phyloP scores from a whole-genome alignment of 495 filamentous ascomycete genomes.

The Cairneyella variabilis region DNA sequence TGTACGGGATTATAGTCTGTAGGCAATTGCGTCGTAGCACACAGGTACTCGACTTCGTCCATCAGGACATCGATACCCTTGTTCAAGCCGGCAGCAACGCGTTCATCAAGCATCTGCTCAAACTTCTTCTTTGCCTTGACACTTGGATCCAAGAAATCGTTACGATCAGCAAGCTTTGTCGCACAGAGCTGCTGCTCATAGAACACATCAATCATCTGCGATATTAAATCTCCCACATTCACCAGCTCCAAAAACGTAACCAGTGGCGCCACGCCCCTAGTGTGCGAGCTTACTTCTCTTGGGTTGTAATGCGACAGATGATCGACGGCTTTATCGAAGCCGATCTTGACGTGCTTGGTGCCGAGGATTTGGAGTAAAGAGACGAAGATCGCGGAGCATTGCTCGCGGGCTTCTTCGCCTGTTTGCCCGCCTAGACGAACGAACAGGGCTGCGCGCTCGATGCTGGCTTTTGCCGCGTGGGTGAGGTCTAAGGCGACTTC shows the following conservation, averaged over 20 bases:
- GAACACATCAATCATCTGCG: slow-evolving; percentile 99
- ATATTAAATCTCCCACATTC: slow-evolving; percentile 96
- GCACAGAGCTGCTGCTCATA: slow-evolving; percentile 91
- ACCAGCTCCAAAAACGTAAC: slow-evolving; percentile 97
- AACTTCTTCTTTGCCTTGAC: slow-evolving; percentile 96
- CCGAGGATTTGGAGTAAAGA: slow-evolving; percentile 78
- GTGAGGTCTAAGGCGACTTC: slow-evolving; percentile 89
- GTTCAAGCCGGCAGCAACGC: slow-evolving; percentile 91
- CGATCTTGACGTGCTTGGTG: slow-evolving; percentile 78
- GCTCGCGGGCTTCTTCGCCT: slow-evolving; percentile 79
- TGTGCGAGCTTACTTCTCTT: slow-evolving; percentile 72
- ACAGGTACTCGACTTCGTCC: slow-evolving; percentile 95
- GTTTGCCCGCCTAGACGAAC: slow-evolving; percentile 72
- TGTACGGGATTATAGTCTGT: slow-evolving; percentile 81
- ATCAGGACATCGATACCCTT: slow-evolving; percentile 98
- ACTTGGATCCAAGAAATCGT: slow-evolving; percentile 91
- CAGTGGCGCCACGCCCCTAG: slow-evolving; percentile 75
- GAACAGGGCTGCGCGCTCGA: slow-evolving; percentile 83
- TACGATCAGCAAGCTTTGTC: slow-evolving; percentile 78
- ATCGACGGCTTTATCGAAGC: slow-evolving; percentile 87
- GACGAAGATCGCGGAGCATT: slow-evolving; percentile 90
- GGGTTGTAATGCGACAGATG: slow-evolving; percentile 92
- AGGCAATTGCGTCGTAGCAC: slow-evolving; percentile 79
- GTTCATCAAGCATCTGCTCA: slow-evolving; percentile 97
- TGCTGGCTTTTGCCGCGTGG: slow-evolving; percentile 81